Conservation (phyloP, 768 basidiomycete genomes). For the Cubamyces lactineus region DNA sequence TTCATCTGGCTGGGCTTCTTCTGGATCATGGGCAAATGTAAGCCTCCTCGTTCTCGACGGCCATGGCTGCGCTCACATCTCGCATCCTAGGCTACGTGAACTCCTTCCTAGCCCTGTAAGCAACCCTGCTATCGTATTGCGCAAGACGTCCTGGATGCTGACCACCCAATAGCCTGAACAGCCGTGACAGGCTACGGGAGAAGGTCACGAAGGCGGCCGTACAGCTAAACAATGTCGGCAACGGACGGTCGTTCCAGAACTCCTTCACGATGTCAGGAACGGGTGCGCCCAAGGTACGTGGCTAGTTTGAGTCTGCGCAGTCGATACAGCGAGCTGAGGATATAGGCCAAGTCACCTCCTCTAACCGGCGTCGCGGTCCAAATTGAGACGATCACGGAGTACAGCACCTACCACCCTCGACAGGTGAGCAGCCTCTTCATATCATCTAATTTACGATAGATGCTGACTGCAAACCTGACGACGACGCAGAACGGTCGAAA, state of each 20-base stretch:
- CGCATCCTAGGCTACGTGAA: constrained; percentile 51
- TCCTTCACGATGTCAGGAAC: constrained; percentile 7
- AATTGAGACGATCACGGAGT: constrained; percentile 29
- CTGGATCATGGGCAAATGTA: constrained; percentile 56
- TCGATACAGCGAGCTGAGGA: neutral
- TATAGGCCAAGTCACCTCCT: neutral
- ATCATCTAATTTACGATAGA: neutral
- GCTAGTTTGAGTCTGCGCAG: no score
- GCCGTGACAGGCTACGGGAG: constrained; percentile 50
- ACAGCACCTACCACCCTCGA: constrained; percentile 11
- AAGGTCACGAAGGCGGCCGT: constrained; percentile 27
- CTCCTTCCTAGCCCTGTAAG: constrained; percentile 54
- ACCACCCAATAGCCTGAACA: constrained; percentile 43
- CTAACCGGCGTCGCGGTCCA: constrained; percentile 21
- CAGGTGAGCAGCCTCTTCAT: neutral
- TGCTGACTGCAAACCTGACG: neutral
- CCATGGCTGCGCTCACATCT: neutral
- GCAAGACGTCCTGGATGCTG: neutral
- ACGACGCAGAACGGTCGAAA: neutral
- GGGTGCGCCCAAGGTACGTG: constrained; percentile 6
- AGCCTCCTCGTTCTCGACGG: constrained; percentile 16
- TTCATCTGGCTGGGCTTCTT: constrained; percentile 54
- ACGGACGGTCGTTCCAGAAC: constrained; percentile 11
- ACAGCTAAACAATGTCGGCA: constrained; percentile 19
- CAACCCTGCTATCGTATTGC: constrained; percentile 8